A percentile compares a stretch with the other conserved stretches of the same genome.
These are phyloP conservation scores for Fistulifera pelliculosa DNA, from an alignment of 108 stramenopile genomes.

Conservation along the genomic window DNA sequence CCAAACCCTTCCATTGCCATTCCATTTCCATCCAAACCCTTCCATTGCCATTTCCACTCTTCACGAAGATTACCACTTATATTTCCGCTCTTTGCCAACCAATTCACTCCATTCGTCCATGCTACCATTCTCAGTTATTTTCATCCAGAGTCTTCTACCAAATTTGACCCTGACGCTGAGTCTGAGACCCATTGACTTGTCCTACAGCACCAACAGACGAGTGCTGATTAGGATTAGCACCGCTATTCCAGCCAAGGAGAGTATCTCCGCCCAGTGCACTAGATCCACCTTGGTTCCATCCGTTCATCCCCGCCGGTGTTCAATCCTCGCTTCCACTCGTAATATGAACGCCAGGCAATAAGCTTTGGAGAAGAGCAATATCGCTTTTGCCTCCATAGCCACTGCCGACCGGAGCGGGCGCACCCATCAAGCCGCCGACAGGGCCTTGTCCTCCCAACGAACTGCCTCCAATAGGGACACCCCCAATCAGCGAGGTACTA, in stretches of 20 bases:
- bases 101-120: too few species aligned
- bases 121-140: background rate
- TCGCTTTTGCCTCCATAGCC: conserved; percentile 50
- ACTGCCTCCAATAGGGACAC: conserved; percentile 53
- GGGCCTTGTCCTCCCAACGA: conserved; percentile 6
- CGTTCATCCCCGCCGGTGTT: background rate
- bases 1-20: conserved; percentile 4
- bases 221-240: too few species aligned
- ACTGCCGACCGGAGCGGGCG: conserved; percentile 8
- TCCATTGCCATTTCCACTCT: conserved; percentile 5
- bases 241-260: too few species aligned
- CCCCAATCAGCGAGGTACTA: conserved; percentile 35
- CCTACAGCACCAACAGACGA: too few species aligned
- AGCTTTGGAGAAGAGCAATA: conserved; percentile 77
- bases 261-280: too few species aligned
- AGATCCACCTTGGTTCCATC: conserved; percentile 1
- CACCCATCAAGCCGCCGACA: conserved; percentile 8
- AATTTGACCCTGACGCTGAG: too few species aligned
- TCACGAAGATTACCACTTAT: background rate
- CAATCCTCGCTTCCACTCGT: conserved; percentile 32
- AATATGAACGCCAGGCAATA: conserved; percentile 74
- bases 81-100: too few species aligned
- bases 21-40: conserved; percentile 6
- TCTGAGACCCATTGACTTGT: too few species aligned
- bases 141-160: too few species aligned